These are phyloP conservation scores for Ophiostoma australiae DNA, from an alignment of 2,329 filamentous ascomycete species.

Conservation along the genomic window DNA sequence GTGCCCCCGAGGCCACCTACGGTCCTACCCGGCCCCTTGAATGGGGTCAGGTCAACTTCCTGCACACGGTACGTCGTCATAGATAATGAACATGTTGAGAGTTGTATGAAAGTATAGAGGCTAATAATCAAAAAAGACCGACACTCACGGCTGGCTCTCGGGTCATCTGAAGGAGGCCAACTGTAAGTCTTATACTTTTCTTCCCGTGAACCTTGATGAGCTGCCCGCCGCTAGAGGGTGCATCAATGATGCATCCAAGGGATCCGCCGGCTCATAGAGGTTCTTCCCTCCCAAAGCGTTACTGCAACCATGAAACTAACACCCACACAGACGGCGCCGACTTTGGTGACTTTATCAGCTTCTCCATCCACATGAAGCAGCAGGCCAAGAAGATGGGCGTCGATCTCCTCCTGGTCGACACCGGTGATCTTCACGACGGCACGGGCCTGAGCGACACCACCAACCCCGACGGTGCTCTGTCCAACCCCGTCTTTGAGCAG, in stretches of 20 bases:
- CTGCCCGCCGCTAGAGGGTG: background rate
- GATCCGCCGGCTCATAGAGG: background rate
- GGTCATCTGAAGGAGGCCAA: slow-evolving; percentile 59
- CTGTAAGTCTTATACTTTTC: slow-evolving; percentile 31
- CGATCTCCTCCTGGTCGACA: slow-evolving; percentile 57
- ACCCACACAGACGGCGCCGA: slow-evolving; percentile 48
- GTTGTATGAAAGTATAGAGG: background rate
- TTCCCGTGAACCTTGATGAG: background rate
- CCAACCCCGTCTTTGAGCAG: slow-evolving; percentile 44
- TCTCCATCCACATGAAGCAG: slow-evolving; percentile 55
- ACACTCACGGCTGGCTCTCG: slow-evolving; percentile 58
- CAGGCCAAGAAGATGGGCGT: slow-evolving; percentile 53
- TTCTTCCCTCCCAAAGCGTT: background rate
- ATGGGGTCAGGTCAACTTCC: slow-evolving; percentile 60
- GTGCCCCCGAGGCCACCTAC: slow-evolving; percentile 40
- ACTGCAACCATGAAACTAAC: slow-evolving; percentile 7
- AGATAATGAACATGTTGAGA: background rate
- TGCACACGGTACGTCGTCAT: slow-evolving; percentile 47
- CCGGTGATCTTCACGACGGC: slow-evolving; percentile 62
- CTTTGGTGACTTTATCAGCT: slow-evolving; percentile 61
- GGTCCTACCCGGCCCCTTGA: slow-evolving; percentile 43
- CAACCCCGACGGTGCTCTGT: slow-evolving; percentile 50
- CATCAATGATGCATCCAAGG: background rate
- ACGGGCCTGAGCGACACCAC: slow-evolving; percentile 59
- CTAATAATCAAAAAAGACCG: slow-evolving; percentile 39